A percentile compares a stretch with the other conserved stretches of the same genome.
These are phyloP conservation scores for Funneliformis mosseae DNA, from an alignment of 192 early-diverging fungal species.

Conservation along the genomic window DNA sequence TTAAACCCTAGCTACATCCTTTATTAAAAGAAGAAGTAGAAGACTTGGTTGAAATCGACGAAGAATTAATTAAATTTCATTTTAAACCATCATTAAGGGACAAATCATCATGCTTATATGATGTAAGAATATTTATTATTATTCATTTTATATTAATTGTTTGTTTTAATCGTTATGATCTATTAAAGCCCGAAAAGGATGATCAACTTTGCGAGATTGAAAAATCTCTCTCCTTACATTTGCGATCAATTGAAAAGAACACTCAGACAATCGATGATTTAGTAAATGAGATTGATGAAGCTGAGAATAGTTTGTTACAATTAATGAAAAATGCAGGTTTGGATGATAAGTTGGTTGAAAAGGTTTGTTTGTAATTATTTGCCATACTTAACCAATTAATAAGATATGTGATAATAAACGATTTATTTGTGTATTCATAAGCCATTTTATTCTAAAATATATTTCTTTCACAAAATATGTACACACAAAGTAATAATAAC, in stretches of 20 bases:
- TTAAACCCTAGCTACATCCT: slow-evolving; percentile 1
- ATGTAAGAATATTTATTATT: background rate
- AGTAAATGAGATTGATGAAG: background rate
- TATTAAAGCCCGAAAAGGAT: background rate
- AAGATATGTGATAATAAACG: too few relatives aligned
- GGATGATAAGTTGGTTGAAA: background rate
- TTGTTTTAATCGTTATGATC: background rate
- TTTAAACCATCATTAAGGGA: background rate
- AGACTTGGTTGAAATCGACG: background rate
- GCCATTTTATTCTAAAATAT: too few relatives aligned
- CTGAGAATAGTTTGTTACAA: background rate
- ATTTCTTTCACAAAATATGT: too few relatives aligned
- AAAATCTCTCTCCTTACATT: background rate
- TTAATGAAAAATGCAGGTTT: background rate
- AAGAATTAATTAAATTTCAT: slow-evolving; percentile 2
- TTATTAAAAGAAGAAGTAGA: background rate
- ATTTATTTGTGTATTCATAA: too few relatives aligned
- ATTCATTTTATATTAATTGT: background rate
- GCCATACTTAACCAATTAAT: too few relatives aligned
- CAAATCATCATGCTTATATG: background rate
- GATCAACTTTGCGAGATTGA: slow-evolving; percentile 7
- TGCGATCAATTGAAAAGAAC: slow-evolving; percentile 4
- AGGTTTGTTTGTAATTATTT: too few relatives aligned
- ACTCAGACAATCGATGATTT: background rate
- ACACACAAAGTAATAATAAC: too few relatives aligned